Base-by-base conservation (phyloP, 2,329 filamentous ascomycete genomes). In the Neoarthrinium moseri region DNA sequence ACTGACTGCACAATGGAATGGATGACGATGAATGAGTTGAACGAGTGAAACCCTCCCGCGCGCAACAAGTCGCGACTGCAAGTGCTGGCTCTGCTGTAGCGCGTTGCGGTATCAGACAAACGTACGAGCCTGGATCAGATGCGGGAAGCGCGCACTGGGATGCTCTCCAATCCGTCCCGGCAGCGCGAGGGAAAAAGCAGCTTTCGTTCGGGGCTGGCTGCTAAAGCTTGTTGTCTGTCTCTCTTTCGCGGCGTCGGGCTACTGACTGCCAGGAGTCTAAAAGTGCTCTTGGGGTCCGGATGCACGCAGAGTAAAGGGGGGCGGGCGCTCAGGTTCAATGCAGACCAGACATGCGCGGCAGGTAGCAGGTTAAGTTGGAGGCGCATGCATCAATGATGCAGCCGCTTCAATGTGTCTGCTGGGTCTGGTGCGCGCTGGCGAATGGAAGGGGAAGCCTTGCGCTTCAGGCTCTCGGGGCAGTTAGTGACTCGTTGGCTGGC, bases 251-350 rank as follows among this genome's bases (percentile, higher is more conserved):
- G 3, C 32, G 32, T 20, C 22, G 23, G 8, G 30, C n/a, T 10
- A n/a, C 17, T 10, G 15, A n/a, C 37, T n/a, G 15, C 23, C 27
- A 40, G 37, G 37, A 29, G 27, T 40, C 37, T 40, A 26, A n/a
- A n/a, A n/a, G n/a, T n/a, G n/a, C n/a, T n/a, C n/a, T n/a, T n/a
- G n/a, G n/a, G n/a, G n/a, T n/a, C n/a, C n/a, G n/a, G n/a, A n/a
- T n/a, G n/a, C n/a, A 23, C 37, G 37, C 37, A 27, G 30, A 40
- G 37, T 29, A 40, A 40, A 40, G 21, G 22, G n/a, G 37, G 37
- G 37, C 23, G 23, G 37, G 37, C 37, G 37, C 37, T 29, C 37
- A 29, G 37, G 32, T 11, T 40, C 37, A 40, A 40, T 40, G 37
- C 24, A 26, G 37, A 38, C 17, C 20, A 35, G 22, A 15, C 37